Base-by-base conservation (phyloP, 768 basidiomycete species). In the Dictyophora rubrovolvata region DNA sequence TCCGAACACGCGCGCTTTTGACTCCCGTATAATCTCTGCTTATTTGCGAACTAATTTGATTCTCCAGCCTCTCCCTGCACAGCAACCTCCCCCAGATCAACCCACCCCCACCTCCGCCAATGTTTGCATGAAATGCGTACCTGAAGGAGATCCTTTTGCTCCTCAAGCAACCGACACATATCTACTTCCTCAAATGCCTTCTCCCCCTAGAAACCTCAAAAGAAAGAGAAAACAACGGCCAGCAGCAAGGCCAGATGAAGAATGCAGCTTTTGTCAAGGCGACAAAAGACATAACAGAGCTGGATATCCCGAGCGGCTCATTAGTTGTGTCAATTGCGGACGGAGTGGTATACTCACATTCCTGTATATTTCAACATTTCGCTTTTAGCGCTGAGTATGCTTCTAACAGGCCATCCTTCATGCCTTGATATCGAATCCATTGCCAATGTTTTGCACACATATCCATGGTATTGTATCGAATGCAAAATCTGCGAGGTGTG, bases 401-500 rank as follows among this genome's bases (percentile, higher is more conserved):
- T n/a, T 54, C 9, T 55, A 46, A 54, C 60, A 91, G 92, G 87
- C 28, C 94, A 98, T 70, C 86, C 87, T n/a, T 85, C 82, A 50
- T 98, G 94, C 69, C 78, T 95, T 75, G 72, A 85, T 63, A 77
- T 85, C 34, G 71, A 67, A 51, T 66, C 74, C 54, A 76, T 88
- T 53, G 78, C 77, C 17, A 77, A 83, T 46, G 74, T 78, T n/a
- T 74, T 93, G 54, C 76, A 78, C 59, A 76, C 77, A 23, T 94
- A 94, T 69, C 74, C 78, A 16, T 97, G 94, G 94, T 80, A 81
- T 61, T 98, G 94, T 68, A 79, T 84, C 36, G 90, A 93, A 63
- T 96, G 94, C 75, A 96, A 95, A 75, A 84, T 76, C 59, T 98
- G 94, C 69, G 90, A 93, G 73, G 75, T 91, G 58, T 97, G 94